Evolutionary conservation across 2,329 filamentous ascomycete genomes (phyloP).

Genomic region (Colletotrichum limetticola): DNA sequence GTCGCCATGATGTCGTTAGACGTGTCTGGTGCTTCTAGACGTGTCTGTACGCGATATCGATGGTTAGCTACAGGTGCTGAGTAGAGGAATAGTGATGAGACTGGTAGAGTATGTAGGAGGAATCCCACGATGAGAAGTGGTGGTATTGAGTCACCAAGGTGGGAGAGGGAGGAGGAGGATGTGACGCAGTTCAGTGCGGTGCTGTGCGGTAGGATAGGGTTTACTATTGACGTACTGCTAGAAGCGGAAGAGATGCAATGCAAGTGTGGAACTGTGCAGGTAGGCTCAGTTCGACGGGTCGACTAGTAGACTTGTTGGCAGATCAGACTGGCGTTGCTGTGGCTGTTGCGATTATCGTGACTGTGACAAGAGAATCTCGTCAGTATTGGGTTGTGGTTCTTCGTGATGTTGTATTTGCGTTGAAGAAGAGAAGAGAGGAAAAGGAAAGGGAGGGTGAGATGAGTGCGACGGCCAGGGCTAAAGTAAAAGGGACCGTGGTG

Average conservation of each 20-base stretch:
- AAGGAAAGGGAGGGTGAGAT: slow-evolving; percentile 47
- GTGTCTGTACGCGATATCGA: slow-evolving; percentile 49
- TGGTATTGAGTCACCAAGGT: slow-evolving; percentile 35
- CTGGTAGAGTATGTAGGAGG: no score
- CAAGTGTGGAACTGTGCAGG: slow-evolving; percentile 39
- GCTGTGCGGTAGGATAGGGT: slow-evolving; percentile 11
- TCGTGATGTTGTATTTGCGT: slow-evolving; percentile 62
- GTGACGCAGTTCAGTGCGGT: no score
- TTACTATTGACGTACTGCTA: slow-evolving; percentile 37
- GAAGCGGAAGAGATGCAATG: slow-evolving; percentile 39
- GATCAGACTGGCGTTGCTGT: slow-evolving; percentile 59
- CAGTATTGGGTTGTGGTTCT: slow-evolving; percentile 55
- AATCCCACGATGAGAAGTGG: not conserved
- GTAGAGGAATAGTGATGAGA: not conserved
- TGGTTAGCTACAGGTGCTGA: slow-evolving; percentile 41
- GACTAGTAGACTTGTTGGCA: slow-evolving; percentile 39
- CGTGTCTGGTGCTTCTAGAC: slow-evolving; percentile 55
- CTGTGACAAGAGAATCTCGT: slow-evolving; percentile 71
- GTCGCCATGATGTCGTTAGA: slow-evolving; percentile 65
- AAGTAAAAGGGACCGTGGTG: slow-evolving; percentile 42
- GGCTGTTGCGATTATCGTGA: slow-evolving; percentile 62
- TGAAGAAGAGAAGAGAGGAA: slow-evolving; percentile 49
- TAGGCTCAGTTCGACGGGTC: slow-evolving; percentile 28
- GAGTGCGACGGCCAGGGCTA: slow-evolving; percentile 34
- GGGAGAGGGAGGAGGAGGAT: not conserved